Conservation (phyloP, 768 basidiomycete species). For the Termitomyces sp. region DNA sequence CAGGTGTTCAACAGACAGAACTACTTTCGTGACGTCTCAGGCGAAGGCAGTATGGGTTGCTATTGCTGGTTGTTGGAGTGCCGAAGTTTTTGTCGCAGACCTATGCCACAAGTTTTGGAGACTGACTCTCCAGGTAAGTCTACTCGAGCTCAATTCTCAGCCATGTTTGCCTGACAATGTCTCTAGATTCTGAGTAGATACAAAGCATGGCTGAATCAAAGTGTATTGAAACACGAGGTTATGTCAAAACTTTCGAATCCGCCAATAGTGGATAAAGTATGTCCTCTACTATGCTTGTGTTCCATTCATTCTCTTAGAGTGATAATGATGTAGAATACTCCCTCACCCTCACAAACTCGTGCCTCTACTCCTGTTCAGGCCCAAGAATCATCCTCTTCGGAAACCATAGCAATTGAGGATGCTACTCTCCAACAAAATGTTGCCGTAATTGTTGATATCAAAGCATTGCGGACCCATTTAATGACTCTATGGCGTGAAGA, state of each 20-base stretch:
- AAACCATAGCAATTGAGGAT: conserved; percentile 59
- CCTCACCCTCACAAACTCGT: conserved; percentile 29
- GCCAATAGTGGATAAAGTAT: conserved; percentile 27
- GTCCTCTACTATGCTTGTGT: not conserved
- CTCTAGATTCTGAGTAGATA: conserved; percentile 75
- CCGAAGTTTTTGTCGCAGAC: conserved; percentile 79
- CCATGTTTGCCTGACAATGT: not conserved
- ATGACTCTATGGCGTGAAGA: conserved; percentile 62
- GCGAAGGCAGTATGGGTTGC: conserved; percentile 66
- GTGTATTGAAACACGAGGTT: conserved; percentile 37
- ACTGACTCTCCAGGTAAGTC: conserved; percentile 76
- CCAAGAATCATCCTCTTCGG: conserved; percentile 44
- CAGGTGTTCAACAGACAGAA: conserved; percentile 17
- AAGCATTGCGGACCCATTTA: conserved; percentile 45
- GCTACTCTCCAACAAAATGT: conserved; percentile 58
- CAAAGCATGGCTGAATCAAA: conserved; percentile 67
- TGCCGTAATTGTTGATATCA: conserved; percentile 64
- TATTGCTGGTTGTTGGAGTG: conserved; percentile 78
- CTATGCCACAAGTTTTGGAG: conserved; percentile 86
- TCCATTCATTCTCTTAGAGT: not conserved
- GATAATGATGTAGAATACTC: not conserved
- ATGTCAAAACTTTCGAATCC: conserved; percentile 23
- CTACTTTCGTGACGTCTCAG: conserved; percentile 53
- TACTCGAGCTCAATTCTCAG: not conserved
- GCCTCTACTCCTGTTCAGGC: conserved; percentile 46